phyloP scores from a whole-genome alignment of 108 stramenopile species.

The Cyclotella kingstonii region DNA sequence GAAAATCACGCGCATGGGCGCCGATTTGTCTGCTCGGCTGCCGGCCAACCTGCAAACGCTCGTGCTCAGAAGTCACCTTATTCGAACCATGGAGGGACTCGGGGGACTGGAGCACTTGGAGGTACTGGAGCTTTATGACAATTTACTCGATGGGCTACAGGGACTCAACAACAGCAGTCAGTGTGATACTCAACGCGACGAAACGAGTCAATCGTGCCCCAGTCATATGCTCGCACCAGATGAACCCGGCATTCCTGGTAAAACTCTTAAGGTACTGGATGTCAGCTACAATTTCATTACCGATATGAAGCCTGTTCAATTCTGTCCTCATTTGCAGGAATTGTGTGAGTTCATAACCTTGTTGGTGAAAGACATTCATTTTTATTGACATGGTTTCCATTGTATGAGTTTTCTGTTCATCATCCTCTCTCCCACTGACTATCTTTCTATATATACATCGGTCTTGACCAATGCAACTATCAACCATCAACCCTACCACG shows the following conservation, averaged over 20 bases:
- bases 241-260: slow-evolving; percentile 43
- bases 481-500: too few relatives aligned
- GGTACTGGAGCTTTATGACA: slow-evolving; percentile 94
- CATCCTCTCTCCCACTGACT: too few relatives aligned
- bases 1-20: slow-evolving; percentile 80
- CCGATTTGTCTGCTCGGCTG: slow-evolving; percentile 42
- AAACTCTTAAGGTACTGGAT: slow-evolving; percentile 65
- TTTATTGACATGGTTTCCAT: too few relatives aligned
- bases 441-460: too few relatives aligned
- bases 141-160: slow-evolving; percentile 70
- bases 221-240: slow-evolving; percentile 46
- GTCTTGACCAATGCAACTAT: neutral
- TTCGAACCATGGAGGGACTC: slow-evolving; percentile 78
- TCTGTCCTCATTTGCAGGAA: slow-evolving; percentile 72
- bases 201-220: too few relatives aligned
- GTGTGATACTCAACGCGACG: neutral
- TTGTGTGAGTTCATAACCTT: slow-evolving; percentile 56
- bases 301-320: slow-evolving; percentile 72
- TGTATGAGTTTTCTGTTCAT: too few relatives aligned
- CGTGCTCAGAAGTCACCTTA: slow-evolving; percentile 74
- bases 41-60: slow-evolving; percentile 50
- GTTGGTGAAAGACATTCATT: neutral
- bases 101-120: slow-evolving; percentile 57
- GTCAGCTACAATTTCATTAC: slow-evolving; percentile 92
- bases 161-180: slow-evolving; percentile 30